phyloP scores from a whole-genome alignment of 129 eudicot species.

The Ambrosia artemisiifolia region DNA sequence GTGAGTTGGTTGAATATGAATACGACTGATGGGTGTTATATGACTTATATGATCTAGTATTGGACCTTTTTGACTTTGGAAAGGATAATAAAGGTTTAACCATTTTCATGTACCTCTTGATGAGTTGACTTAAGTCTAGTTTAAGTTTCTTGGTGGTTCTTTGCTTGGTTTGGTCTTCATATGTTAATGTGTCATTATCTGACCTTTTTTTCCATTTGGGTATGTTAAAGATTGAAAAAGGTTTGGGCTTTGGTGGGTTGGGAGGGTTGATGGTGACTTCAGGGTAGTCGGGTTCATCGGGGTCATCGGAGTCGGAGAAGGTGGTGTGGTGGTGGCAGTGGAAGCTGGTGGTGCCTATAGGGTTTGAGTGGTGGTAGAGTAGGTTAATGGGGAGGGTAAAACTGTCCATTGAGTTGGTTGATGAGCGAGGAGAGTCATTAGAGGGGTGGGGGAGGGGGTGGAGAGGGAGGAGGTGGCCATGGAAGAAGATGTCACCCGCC shows the following conservation, averaged over 20 bases:
- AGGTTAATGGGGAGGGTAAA: constrained; percentile 59
- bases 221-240: constrained; percentile 62
- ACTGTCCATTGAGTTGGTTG: constrained; percentile 75
- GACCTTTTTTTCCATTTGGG: constrained; percentile 59
- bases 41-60: constrained; percentile 8
- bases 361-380: constrained; percentile 20
- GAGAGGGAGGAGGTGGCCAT: constrained; percentile 92
- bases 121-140: constrained; percentile 48
- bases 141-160: constrained; percentile 37
- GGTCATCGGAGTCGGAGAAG: constrained; percentile 26
- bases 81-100: constrained; percentile 55
- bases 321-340: constrained; percentile 35
- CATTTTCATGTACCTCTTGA: constrained; percentile 75
- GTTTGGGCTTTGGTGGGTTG: constrained; percentile 47
- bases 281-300: not conserved
- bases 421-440: constrained; percentile 57
- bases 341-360: constrained; percentile 28
- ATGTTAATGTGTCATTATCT: constrained; percentile 26
- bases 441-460: constrained; percentile 65
- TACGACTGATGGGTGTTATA: constrained; percentile 29
- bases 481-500: constrained; percentile 87
- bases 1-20: constrained; percentile 57
- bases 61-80: constrained; percentile 35
- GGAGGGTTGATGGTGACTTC: not conserved
- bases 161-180: constrained; percentile 25